Conservation (phyloP, 2,329 filamentous ascomycete species). For the Clonostachys chloroleuca region DNA sequence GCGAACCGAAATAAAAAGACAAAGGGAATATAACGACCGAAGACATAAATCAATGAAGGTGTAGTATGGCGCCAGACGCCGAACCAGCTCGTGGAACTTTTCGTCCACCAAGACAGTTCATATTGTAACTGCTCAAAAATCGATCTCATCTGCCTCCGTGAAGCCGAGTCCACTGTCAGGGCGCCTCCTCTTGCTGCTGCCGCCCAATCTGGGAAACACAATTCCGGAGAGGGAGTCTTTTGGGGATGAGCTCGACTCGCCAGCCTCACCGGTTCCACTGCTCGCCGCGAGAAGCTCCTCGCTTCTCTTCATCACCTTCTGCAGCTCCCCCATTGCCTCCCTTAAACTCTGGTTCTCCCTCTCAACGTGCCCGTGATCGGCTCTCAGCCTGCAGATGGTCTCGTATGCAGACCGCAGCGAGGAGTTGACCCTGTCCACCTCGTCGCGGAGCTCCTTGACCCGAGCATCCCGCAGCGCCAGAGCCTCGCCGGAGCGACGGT, state of each 20-base stretch:
- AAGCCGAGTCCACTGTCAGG: slow-evolving; percentile 53
- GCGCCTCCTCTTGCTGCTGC: slow-evolving; percentile 34
- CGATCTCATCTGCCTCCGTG: slow-evolving; percentile 46
- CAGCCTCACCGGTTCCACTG: not conserved
- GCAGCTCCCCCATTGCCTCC: slow-evolving; percentile 43
- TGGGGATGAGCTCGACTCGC: not conserved
- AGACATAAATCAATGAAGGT: too few species aligned
- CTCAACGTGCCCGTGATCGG: slow-evolving; percentile 36
- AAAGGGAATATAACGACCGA: too few species aligned
- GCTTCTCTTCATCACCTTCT: slow-evolving; percentile 40
- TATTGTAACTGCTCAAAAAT: slow-evolving; percentile 12
- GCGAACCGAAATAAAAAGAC: too few species aligned
- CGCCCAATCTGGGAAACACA: slow-evolving; percentile 20
- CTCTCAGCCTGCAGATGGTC: slow-evolving; percentile 35
- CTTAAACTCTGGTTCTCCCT: slow-evolving; percentile 33
- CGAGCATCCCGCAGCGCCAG: slow-evolving; percentile 47
- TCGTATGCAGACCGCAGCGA: slow-evolving; percentile 41
- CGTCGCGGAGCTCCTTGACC: slow-evolving; percentile 39
- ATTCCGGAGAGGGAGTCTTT: slow-evolving; percentile 13
- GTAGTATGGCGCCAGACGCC: too few species aligned
- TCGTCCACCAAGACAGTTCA: too few species aligned
- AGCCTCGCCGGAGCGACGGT: slow-evolving; percentile 35
- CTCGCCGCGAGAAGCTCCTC: slow-evolving; percentile 23
- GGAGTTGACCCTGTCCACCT: slow-evolving; percentile 41
- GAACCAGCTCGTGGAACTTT: too few species aligned